Evolutionary conservation across 805 yeast genomes (phyloP).

Genomic region (Candida ascalaphidarum): DNA sequence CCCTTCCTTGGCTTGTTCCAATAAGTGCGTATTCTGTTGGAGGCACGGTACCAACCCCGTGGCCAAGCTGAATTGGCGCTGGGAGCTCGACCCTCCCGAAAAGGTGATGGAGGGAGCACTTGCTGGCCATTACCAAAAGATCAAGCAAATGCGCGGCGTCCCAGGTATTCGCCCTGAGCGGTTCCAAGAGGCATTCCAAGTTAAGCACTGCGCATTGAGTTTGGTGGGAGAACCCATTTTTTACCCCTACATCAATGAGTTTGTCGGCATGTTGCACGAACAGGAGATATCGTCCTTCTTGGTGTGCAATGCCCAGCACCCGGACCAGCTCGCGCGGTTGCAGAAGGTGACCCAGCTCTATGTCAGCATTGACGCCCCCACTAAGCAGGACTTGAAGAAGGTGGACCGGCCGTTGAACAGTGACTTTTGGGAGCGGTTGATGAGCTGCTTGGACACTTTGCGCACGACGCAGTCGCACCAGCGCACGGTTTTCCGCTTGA

Average conservation of each 20-base stretch:
- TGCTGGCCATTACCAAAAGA: slow-evolving; percentile 82
- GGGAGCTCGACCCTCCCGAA: slow-evolving; percentile 92
- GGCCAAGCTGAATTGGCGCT: slow-evolving; percentile 85
- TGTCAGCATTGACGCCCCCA: slow-evolving; percentile 92
- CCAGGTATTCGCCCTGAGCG: slow-evolving; percentile 90
- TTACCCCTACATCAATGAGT: slow-evolving; percentile 84
- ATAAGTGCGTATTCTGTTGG: slow-evolving; percentile 96
- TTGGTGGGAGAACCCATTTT: slow-evolving; percentile 93
- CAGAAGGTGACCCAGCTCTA: slow-evolving; percentile 82
- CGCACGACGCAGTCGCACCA: slow-evolving; percentile 68
- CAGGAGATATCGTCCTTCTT: slow-evolving; percentile 76
- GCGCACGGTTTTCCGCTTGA: slow-evolving; percentile 84
- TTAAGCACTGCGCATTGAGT: slow-evolving; percentile 86
- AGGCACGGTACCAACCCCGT: slow-evolving; percentile 96
- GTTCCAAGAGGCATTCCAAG: slow-evolving; percentile 84
- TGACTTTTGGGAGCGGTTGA: slow-evolving; percentile 88
- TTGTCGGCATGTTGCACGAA: slow-evolving; percentile 71
- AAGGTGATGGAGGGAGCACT: slow-evolving; percentile 77
- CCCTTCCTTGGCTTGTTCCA: slow-evolving; percentile 88
- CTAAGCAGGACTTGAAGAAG: slow-evolving; percentile 66
- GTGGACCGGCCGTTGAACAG: slow-evolving; percentile 85
- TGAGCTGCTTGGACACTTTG: slow-evolving; percentile 72
- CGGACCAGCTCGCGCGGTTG: slow-evolving; percentile 64
- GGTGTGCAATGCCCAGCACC: slow-evolving; percentile 96
- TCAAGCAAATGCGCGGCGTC: slow-evolving; percentile 91